Conservation (phyloP, 2,329 filamentous ascomycete species). For the Nigrospora osmanthi region DNA sequence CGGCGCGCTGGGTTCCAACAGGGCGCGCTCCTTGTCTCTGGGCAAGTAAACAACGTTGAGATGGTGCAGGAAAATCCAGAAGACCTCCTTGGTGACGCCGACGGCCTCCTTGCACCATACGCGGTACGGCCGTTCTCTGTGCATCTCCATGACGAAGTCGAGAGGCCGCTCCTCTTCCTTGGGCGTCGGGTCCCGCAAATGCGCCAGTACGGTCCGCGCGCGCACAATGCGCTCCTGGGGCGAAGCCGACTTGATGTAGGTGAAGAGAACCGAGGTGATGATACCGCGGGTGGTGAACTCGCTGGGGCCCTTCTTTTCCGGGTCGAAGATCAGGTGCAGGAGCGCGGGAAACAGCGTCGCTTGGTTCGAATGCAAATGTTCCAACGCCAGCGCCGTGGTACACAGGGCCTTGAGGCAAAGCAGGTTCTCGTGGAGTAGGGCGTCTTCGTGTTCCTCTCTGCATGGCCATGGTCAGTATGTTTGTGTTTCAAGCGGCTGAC, state of each 20-base stretch:
- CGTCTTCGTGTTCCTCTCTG: slow-evolving; percentile 93
- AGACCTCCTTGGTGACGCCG: slow-evolving; percentile 94
- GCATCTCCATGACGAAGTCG: slow-evolving; percentile 85
- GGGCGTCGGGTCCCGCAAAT: slow-evolving; percentile 72
- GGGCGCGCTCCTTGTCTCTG: slow-evolving; percentile 27
- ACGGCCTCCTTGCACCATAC: slow-evolving; percentile 91
- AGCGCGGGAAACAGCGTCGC: slow-evolving; percentile 77
- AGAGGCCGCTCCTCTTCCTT: slow-evolving; percentile 70
- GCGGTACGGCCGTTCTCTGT: slow-evolving; percentile 77
- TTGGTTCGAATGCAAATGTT: slow-evolving; percentile 74
- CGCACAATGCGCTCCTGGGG: slow-evolving; percentile 56
- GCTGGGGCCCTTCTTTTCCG: slow-evolving; percentile 95
- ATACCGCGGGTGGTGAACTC: slow-evolving; percentile 92
- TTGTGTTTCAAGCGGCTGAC: background rate
- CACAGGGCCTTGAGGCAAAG: slow-evolving; percentile 91
- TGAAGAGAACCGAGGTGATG: slow-evolving; percentile 82
- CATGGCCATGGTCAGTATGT: slow-evolving; percentile 16
- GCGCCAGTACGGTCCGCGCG: slow-evolving; percentile 66
- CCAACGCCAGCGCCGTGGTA: slow-evolving; percentile 79
- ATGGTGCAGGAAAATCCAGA: slow-evolving; percentile 97
- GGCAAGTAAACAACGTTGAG: slow-evolving; percentile 76
- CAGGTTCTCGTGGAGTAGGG: slow-evolving; percentile 82
- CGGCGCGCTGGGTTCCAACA: slow-evolving; percentile 13
- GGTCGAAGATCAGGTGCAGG: slow-evolving; percentile 84
- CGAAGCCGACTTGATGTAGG: slow-evolving; percentile 67